phyloP scores from a whole-genome alignment of 495 filamentous ascomycete genomes.

The Pyronema omphalodes region DNA sequence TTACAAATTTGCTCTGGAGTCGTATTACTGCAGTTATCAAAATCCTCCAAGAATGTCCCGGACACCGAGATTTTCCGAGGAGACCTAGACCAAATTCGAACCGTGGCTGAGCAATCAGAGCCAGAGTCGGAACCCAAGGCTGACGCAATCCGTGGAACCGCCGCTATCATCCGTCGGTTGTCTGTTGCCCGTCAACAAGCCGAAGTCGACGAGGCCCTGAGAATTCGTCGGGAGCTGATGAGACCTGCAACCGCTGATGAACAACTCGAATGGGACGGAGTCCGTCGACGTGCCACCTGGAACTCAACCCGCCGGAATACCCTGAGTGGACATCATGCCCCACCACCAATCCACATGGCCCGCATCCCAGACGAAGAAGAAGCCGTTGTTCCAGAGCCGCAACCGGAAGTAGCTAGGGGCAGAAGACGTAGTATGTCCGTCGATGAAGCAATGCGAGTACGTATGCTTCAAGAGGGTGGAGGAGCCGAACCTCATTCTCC shows the following conservation, averaged over 20 bases:
- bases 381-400: constrained; percentile 28
- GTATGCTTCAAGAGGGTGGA: constrained; percentile 11
- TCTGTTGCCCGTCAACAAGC: constrained; percentile 57
- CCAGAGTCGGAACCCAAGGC: constrained; percentile 91
- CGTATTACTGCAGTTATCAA: constrained; percentile 93
- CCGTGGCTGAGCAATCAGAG: constrained; percentile 84
- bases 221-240: constrained; percentile 53
- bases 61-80: constrained; percentile 85
- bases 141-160: constrained; percentile 83
- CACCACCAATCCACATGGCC: constrained; percentile 55
- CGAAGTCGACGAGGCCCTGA: constrained; percentile 63
- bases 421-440: constrained; percentile 34
- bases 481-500: constrained; percentile 23
- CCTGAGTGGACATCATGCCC: constrained; percentile 46
- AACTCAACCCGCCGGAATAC: constrained; percentile 24
- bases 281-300: constrained; percentile 62
- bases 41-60: constrained; percentile 91
- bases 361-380: constrained; percentile 55
- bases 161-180: constrained; percentile 71
- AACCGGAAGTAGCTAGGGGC: constrained; percentile 32
- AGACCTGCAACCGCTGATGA: constrained; percentile 56
- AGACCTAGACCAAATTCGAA: constrained; percentile 84
- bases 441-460: constrained; percentile 26
- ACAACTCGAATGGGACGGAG: constrained; percentile 79
- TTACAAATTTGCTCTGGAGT: constrained; percentile 87